These are phyloP conservation scores for Tirmania nivea DNA, from an alignment of 495 filamentous ascomycete species.

Conservation along the genomic window DNA sequence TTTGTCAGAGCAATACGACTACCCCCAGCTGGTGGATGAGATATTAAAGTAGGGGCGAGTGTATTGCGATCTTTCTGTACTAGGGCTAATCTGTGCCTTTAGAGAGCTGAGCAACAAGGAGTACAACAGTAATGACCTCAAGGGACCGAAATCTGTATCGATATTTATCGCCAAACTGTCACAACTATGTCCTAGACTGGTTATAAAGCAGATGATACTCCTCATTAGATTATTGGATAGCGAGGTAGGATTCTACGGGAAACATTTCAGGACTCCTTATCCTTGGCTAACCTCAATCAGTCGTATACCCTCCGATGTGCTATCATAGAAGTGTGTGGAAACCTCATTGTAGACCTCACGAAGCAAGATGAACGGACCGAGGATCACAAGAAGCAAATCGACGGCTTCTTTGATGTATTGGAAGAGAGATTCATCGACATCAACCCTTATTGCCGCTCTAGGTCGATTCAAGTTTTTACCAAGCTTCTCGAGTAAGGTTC, in stretches of 20 bases:
- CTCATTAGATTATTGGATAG: slow-evolving; percentile 85
- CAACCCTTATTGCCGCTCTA: slow-evolving; percentile 87
- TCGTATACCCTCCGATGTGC: slow-evolving; percentile 86
- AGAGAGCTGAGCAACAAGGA: slow-evolving; percentile 91
- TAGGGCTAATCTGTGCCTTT: background rate
- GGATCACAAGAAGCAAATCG: slow-evolving; percentile 79
- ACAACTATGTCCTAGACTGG: slow-evolving; percentile 73
- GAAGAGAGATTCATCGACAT: slow-evolving; percentile 92
- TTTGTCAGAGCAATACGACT: slow-evolving; percentile 90
- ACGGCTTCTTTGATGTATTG: slow-evolving; percentile 87
- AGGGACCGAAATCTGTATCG: slow-evolving; percentile 95
- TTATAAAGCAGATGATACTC: slow-evolving; percentile 93
- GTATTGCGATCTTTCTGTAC: background rate
- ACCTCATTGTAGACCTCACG: slow-evolving; percentile 73
- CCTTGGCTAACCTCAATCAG: slow-evolving; percentile 19
- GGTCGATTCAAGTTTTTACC: slow-evolving; percentile 73
- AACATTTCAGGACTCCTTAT: background rate
- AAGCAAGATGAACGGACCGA: slow-evolving; percentile 77
- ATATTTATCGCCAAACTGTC: slow-evolving; percentile 86
- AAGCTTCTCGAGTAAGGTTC: slow-evolving; percentile 47
- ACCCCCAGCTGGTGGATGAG: slow-evolving; percentile 85
- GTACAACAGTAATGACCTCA: slow-evolving; percentile 87
- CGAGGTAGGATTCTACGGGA: slow-evolving; percentile 44
- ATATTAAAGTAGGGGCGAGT: slow-evolving; percentile 36
- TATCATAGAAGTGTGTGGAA: slow-evolving; percentile 96